Base-by-base conservation (phyloP, 345 rosid species). In the Brassica cretica region DNA sequence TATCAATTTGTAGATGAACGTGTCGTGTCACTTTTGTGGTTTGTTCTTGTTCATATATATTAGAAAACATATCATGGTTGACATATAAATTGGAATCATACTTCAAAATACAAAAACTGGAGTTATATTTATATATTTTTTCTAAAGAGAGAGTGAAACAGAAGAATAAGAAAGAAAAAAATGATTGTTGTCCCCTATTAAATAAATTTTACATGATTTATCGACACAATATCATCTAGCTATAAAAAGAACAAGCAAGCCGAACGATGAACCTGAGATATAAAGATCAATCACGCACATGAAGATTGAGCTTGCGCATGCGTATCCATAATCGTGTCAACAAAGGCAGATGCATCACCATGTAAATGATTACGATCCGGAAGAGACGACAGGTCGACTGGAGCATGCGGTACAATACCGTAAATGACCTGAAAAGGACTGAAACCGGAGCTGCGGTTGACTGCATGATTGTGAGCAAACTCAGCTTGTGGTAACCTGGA, bases 1-100 rank as follows among this genome's bases (percentile, higher is more conserved):
- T 8, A 65, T 65, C 64, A 64, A 9, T n/a, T 33, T 65, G 71
- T 33, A 65, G n/a, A 65, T 51, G 68, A 62, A 25, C 46, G 60
- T 41, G 27, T 56, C 62, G 63, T 58, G 14, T 58, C 60, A 46
- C 76, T 63, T 49, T 63, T 29, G 49, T 46, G 24, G 19, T 62
- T 35, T 9, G 29, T 58, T 16, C 9, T 51, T 51, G 58, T 51
- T 44, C 46, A 39, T 39, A 39, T 39, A 39, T 39, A 35, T 39
- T 8, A 39, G 12, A 39, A 39, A 49, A 49, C 55, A 49, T 49
- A 49, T 49, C 55, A 14, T 49, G 55, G 55, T 49, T 49, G 16
- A 46, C 14, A 46, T 14, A 46, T 46, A 46, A 46, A 12, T 4
- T 46, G 16, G 55, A 46, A 46, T 46, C 16, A 46, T 46, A 14